Percentiles rank a stretch among this genome's conserved stretches.
These are phyloP conservation scores for Acer campestre DNA, from an alignment of 345 rosid species.

Conservation along the genomic window DNA sequence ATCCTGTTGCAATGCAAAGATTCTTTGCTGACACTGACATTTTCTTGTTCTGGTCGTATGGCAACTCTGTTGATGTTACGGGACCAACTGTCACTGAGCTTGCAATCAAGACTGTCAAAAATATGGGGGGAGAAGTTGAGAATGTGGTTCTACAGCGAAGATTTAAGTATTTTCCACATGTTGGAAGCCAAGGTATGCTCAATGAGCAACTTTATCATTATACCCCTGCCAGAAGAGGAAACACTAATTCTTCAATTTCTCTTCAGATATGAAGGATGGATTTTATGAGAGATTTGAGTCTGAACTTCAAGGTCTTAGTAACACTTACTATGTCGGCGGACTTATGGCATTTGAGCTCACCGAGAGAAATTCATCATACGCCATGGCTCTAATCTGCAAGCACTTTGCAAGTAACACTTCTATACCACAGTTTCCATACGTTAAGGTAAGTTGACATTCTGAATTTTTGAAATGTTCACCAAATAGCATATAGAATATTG, in stretches of 20 bases:
- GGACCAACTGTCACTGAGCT: constrained; percentile 47
- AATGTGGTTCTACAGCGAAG: constrained; percentile 52
- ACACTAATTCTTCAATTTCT: constrained; percentile 17
- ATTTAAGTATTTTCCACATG: constrained; percentile 72
- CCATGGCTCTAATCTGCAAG: constrained; percentile 62
- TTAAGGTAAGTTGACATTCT: constrained; percentile 42
- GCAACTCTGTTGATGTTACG: constrained; percentile 43
- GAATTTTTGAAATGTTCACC: neutral
- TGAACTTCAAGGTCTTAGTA: constrained; percentile 59
- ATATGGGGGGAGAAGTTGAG: constrained; percentile 56
- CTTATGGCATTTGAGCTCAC: constrained; percentile 74
- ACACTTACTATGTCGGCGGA: constrained; percentile 69
- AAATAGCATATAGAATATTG: neutral
- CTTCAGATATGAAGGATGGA: constrained; percentile 65
- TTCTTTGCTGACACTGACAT: constrained; percentile 59
- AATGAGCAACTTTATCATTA: constrained; percentile 3
- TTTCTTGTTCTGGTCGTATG: constrained; percentile 75
- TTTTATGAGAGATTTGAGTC: constrained; percentile 58
- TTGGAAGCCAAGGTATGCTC: constrained; percentile 55
- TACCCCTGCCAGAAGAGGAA: neutral
- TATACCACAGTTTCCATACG: constrained; percentile 47
- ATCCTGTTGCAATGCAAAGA: constrained; percentile 76
- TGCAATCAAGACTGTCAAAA: constrained; percentile 37
- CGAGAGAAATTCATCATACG: constrained; percentile 68
- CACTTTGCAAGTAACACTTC: constrained; percentile 52